A percentile compares a stretch with the other conserved stretches of the same genome.
These are phyloP conservation scores for Colletotrichum sp. DNA, from an alignment of 2,329 filamentous ascomycete species.

Conservation along the genomic window DNA sequence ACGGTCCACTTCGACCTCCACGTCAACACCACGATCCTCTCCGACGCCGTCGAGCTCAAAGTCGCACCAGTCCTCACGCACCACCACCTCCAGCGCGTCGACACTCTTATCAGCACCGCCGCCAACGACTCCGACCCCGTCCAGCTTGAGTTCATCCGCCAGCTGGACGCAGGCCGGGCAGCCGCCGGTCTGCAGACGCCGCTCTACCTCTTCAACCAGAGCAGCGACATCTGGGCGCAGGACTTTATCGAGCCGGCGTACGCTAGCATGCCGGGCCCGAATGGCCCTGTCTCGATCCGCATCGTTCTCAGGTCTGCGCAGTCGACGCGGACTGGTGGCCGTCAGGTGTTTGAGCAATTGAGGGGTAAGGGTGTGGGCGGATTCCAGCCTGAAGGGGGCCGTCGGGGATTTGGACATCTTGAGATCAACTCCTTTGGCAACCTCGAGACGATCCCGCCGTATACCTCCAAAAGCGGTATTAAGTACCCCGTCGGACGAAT, in stretches of 20 bases:
- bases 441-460: conserved; percentile 42
- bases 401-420: conserved; percentile 33
- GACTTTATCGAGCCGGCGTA: conserved; percentile 44
- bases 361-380: conserved; percentile 33
- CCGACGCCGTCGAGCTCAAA: conserved; percentile 34
- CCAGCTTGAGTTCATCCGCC: conserved; percentile 23
- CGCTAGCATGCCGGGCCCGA: conserved; percentile 40
- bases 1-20: conserved; percentile 32
- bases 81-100: conserved; percentile 36
- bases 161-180: conserved; percentile 17
- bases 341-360: conserved; percentile 36
- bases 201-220: conserved; percentile 25
- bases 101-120: conserved; percentile 29
- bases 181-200: conserved; percentile 22
- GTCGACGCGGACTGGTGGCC: conserved; percentile 28
- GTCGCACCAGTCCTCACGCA: conserved; percentile 43
- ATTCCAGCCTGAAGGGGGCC: conserved; percentile 29
- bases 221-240: conserved; percentile 40
- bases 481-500: neutral
- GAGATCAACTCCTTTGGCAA: conserved; percentile 37
- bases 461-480: neutral
- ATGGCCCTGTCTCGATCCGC: conserved; percentile 33
- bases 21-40: conserved; percentile 19
- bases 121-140: neutral
- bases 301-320: conserved; percentile 37